phyloP scores from a whole-genome alignment of 371 early-diverging fungal species.

The Zopfochytrium polystomum region DNA sequence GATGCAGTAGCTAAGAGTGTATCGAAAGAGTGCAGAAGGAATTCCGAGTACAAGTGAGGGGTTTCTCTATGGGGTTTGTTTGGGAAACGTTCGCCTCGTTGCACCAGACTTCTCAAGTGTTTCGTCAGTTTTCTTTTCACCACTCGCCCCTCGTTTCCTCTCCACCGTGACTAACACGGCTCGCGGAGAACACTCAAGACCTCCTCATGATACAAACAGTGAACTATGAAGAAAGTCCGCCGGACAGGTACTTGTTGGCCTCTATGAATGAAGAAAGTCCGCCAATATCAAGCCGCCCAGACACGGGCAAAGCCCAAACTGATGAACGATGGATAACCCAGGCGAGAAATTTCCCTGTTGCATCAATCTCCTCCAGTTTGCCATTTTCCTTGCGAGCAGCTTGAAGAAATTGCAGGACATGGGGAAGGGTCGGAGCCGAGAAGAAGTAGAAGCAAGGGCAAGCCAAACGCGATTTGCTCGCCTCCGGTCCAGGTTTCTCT shows the following conservation, averaged over 20 bases:
- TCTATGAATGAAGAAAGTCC: constrained; percentile 53
- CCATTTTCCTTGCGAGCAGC: constrained; percentile 23
- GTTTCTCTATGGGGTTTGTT: no score
- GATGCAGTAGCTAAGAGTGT: no score
- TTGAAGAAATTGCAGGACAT: constrained; percentile 48
- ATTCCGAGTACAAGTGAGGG: no score
- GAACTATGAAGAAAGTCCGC: no score
- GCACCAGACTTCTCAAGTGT: no score
- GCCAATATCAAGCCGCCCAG: constrained; percentile 64
- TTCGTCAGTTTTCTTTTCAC: no score
- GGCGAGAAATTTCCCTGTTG: constrained; percentile 58
- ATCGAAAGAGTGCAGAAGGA: no score
- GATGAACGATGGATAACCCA: constrained; percentile 49
- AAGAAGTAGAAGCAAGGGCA: constrained; percentile 66
- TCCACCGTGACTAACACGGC: no score
- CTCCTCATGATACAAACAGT: no score
- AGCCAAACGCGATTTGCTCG: constrained; percentile 50
- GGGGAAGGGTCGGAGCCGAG: constrained; percentile 27
- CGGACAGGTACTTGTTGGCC: constrained; percentile 54
- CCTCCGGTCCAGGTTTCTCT: constrained; percentile 55
- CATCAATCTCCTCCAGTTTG: constrained; percentile 57
- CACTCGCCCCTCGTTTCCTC: no score
- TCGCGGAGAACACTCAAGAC: no score
- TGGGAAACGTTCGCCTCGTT: no score
- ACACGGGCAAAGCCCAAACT: constrained; percentile 46